A percentile compares a stretch with the other conserved stretches of the same genome.
These are phyloP conservation scores for Talaromyces funiculosus DNA, from an alignment of 2,329 filamentous ascomycete genomes.

Conservation along the genomic window DNA sequence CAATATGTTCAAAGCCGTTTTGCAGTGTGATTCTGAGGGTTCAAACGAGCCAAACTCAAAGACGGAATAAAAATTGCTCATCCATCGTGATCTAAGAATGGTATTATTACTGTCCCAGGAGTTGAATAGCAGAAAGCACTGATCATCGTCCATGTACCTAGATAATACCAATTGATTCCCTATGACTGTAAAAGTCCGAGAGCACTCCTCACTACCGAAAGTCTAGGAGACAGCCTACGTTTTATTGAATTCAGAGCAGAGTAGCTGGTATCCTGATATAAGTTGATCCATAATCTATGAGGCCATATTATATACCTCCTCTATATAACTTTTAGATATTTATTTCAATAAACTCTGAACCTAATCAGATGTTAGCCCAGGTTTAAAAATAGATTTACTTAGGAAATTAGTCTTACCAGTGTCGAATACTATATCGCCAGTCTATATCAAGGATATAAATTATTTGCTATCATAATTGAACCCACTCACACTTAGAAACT, in stretches of 20 bases:
- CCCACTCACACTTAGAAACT: not conserved
- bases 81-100: not conserved
- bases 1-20: too few relatives aligned
- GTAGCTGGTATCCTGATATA: not conserved
- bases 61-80: constrained; percentile 1
- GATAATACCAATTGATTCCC: not conserved
- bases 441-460: not conserved
- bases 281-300: not conserved
- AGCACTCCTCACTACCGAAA: not conserved
- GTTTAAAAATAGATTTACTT: not conserved
- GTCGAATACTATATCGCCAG: not conserved
- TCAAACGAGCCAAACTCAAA: not conserved
- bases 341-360: not conserved
- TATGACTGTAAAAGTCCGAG: not conserved
- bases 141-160: not conserved
- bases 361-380: not conserved
- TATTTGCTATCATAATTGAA: too few relatives aligned
- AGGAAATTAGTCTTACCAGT: not conserved
- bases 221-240: not conserved
- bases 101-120: not conserved
- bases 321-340: not conserved
- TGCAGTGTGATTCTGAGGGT: not conserved
- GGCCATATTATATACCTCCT: not conserved
- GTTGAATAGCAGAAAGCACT: not conserved
- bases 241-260: not conserved